A percentile compares a stretch with the other conserved stretches of the same genome.
These are phyloP conservation scores for Ceratobasidium sp. DNA, from an alignment of 1,284 basidiomycete species.

Conservation along the genomic window DNA sequence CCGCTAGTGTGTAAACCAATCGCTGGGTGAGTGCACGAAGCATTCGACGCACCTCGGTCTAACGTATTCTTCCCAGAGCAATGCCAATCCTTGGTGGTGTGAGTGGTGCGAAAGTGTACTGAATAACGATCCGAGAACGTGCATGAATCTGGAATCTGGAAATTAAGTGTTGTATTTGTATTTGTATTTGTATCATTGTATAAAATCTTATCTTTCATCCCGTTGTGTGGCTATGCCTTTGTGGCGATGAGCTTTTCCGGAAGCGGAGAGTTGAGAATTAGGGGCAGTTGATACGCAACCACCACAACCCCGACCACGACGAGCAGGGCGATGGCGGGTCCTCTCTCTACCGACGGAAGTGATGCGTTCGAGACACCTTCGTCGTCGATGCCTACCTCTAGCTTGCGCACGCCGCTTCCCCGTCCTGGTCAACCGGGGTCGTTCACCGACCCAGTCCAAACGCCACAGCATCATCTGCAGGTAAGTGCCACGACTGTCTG, in stretches of 20 bases:
- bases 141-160: not conserved
- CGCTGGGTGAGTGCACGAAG: not conserved
- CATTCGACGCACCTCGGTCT: not conserved
- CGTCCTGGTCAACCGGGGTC: constrained; percentile 2
- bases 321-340: constrained; percentile 23
- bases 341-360: constrained; percentile 26
- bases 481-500: not conserved
- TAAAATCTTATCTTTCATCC: constrained; percentile 1
- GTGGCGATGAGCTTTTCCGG: constrained; percentile 13
- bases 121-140: not conserved
- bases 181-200: not conserved
- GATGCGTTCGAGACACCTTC: constrained; percentile 38
- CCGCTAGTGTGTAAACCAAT: not conserved
- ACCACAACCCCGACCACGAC: constrained; percentile 11
- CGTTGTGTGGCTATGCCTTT: not conserved
- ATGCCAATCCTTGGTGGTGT: not conserved
- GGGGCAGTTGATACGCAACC: constrained; percentile 12
- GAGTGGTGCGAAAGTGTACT: not conserved
- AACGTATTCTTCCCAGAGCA: not conserved
- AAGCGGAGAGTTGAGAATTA: constrained; percentile 34
- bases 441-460: constrained; percentile 23
- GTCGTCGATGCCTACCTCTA: constrained; percentile 23
- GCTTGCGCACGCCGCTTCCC: constrained; percentile 32
- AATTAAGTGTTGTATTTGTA: not conserved
- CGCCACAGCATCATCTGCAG: constrained; percentile 33